Percentiles rank a stretch among this genome's conserved stretches.
Conservation (phyloP, 1,139 yeast species). For the Nakaseomyces kungkrabaensis region DNA sequence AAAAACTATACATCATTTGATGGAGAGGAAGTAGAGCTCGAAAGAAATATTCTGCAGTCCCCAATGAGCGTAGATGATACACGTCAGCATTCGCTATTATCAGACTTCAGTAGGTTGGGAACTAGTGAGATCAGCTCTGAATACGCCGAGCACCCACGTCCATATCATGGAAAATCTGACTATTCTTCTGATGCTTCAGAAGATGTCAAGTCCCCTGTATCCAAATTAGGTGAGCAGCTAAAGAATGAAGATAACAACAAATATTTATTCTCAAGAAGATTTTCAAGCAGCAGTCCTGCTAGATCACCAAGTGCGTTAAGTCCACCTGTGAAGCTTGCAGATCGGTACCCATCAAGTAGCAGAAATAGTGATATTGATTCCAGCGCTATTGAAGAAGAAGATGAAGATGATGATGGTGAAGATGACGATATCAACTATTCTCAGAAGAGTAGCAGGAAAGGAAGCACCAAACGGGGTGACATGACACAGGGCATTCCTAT, state of each 20-base stretch:
- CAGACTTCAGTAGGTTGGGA: slow-evolving; percentile 11
- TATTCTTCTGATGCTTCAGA: slow-evolving; percentile 1
- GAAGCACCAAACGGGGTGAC: background rate
- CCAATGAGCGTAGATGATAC: background rate
- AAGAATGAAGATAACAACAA: background rate
- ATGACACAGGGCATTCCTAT: slow-evolving; percentile 12
- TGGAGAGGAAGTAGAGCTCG: background rate
- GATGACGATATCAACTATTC: background rate
- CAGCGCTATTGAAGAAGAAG: slow-evolving; percentile 13
- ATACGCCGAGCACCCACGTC: slow-evolving; percentile 1
- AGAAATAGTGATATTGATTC: slow-evolving; percentile 1
- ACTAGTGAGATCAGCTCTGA: slow-evolving; percentile 9
- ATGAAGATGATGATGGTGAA: slow-evolving; percentile 8
- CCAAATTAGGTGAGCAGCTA: slow-evolving; percentile 3
- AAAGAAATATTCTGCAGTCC: background rate
- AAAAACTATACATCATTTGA: slow-evolving; percentile 9
- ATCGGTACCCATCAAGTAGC: background rate
- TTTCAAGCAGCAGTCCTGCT: background rate
- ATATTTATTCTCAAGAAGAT: background rate
- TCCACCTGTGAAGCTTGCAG: background rate
- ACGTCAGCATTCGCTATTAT: slow-evolving; percentile 6
- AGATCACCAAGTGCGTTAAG: background rate
- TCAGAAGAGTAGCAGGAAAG: slow-evolving; percentile 1
- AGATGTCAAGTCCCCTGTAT: slow-evolving; percentile 1
- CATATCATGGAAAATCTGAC: slow-evolving; percentile 1